These are phyloP conservation scores for Moesziomyces parantarcticus DNA, from an alignment of 1,284 basidiomycete species.

Conservation along the genomic window DNA sequence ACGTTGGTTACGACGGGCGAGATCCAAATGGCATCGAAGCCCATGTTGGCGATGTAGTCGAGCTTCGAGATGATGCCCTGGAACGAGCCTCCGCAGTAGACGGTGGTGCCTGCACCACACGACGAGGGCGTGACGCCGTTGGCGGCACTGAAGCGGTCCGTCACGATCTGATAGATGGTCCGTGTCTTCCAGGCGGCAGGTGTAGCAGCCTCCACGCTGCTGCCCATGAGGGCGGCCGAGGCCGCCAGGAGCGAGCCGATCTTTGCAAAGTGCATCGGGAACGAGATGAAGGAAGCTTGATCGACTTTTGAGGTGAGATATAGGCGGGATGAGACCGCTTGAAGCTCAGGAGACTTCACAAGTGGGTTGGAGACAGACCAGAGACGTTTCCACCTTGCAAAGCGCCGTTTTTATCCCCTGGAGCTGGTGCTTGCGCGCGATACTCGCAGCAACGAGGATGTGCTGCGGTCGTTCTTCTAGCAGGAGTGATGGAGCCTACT, in stretches of 20 bases:
- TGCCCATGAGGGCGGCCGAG: slow-evolving; percentile 3
- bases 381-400: no score
- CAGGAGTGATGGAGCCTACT: not conserved
- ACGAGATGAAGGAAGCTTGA: not conserved
- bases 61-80: slow-evolving; percentile 78
- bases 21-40: slow-evolving; percentile 78
- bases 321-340: no score
- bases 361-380: no score
- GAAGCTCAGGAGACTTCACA: no score
- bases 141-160: slow-evolving; percentile 77
- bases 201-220: slow-evolving; percentile 5
- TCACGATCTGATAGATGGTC: slow-evolving; percentile 73
- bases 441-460: no score
- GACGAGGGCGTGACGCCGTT: slow-evolving; percentile 42
- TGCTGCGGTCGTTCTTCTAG: no score
- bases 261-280: slow-evolving; percentile 3
- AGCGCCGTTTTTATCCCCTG: no score
- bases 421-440: no score
- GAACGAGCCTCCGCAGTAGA: slow-evolving; percentile 83
- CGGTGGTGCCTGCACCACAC: slow-evolving; percentile 73
- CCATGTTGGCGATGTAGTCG: slow-evolving; percentile 81
- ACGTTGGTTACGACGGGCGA: slow-evolving; percentile 76
- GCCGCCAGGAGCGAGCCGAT: slow-evolving; percentile 7
- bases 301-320: not conserved
- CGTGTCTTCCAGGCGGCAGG: slow-evolving; percentile 18